Percentiles rank a stretch among this genome's conserved stretches.
Evolutionary conservation across 1,139 yeast genomes (phyloP).

Genomic region (Entelexis paramagnoliae): DNA sequence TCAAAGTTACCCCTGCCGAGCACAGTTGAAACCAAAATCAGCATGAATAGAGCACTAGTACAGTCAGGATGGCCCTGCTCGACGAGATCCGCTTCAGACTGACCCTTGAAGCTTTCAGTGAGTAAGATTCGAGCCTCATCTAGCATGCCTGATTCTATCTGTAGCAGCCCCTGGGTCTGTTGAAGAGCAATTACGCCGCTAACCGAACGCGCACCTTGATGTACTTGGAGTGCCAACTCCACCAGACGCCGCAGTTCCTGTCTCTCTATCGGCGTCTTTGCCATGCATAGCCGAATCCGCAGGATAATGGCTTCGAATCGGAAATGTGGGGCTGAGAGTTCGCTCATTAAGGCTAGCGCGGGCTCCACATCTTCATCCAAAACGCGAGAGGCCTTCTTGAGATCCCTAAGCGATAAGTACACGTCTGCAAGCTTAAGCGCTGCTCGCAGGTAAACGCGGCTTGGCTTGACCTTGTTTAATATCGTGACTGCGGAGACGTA

Average conservation of each 20-base stretch:
- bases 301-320: not conserved
- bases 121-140: constrained; percentile 2
- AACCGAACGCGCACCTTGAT: not conserved
- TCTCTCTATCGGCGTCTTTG: not conserved
- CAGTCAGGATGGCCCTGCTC: not conserved
- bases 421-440: not conserved
- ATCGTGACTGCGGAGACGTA: not conserved
- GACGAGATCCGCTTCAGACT: not conserved
- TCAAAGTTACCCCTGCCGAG: constrained; percentile 1
- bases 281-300: not conserved
- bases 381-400: not conserved
- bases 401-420: not conserved
- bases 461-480: not conserved
- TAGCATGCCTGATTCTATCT: not conserved
- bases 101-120: not conserved
- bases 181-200: not conserved
- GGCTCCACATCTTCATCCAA: not conserved
- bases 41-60: not conserved
- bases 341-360: not conserved
- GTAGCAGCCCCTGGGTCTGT: not conserved
- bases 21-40: constrained; percentile 4
- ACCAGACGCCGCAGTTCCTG: not conserved
- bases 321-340: not conserved
- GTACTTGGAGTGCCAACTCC: not conserved
- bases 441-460: not conserved